phyloP scores from a whole-genome alignment of 2,329 filamentous ascomycete genomes.

The Clathrospora elynae region DNA sequence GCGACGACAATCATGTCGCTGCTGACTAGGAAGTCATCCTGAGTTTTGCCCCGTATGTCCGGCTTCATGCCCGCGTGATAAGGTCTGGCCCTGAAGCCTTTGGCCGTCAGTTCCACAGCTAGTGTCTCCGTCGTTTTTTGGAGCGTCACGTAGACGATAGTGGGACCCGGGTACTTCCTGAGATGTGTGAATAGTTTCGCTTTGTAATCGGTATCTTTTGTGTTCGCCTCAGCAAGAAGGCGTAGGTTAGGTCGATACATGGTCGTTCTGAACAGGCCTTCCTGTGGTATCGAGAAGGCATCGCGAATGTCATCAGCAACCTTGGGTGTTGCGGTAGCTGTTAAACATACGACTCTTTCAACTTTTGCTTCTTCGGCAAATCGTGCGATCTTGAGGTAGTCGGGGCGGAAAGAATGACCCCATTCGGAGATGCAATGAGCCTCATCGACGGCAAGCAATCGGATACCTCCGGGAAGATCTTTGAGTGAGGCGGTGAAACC shows the following conservation, averaged over 20 bases:
- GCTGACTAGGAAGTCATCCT: slow-evolving; percentile 80
- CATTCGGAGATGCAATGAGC: slow-evolving; percentile 97
- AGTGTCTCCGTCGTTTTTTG: slow-evolving; percentile 64
- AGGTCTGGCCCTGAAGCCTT: slow-evolving; percentile 72
- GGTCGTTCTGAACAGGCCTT: slow-evolving; percentile 62
- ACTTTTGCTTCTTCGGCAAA: slow-evolving; percentile 85
- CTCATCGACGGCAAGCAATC: slow-evolving; percentile 93
- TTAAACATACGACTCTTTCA: slow-evolving; percentile 74
- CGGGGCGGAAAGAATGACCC: slow-evolving; percentile 95
- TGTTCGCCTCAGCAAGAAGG: slow-evolving; percentile 66
- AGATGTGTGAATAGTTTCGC: slow-evolving; percentile 67
- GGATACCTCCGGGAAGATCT: slow-evolving; percentile 67
- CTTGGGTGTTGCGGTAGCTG: slow-evolving; percentile 83
- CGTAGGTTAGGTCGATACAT: slow-evolving; percentile 64
- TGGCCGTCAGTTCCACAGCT: slow-evolving; percentile 67
- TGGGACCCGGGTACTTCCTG: slow-evolving; percentile 57
- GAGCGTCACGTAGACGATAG: slow-evolving; percentile 65
- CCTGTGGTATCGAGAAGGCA: slow-evolving; percentile 83
- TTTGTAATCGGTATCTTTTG: slow-evolving; percentile 68
- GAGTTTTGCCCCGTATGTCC: slow-evolving; percentile 68
- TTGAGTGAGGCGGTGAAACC: slow-evolving; percentile 68
- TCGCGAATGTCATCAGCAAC: slow-evolving; percentile 76
- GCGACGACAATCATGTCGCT: slow-evolving; percentile 85
- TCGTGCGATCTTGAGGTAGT: slow-evolving; percentile 76
- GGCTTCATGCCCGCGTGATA: slow-evolving; percentile 81